Base-by-base conservation (phyloP, 768 basidiomycete species). In the Asterophora lycoperdoides region DNA sequence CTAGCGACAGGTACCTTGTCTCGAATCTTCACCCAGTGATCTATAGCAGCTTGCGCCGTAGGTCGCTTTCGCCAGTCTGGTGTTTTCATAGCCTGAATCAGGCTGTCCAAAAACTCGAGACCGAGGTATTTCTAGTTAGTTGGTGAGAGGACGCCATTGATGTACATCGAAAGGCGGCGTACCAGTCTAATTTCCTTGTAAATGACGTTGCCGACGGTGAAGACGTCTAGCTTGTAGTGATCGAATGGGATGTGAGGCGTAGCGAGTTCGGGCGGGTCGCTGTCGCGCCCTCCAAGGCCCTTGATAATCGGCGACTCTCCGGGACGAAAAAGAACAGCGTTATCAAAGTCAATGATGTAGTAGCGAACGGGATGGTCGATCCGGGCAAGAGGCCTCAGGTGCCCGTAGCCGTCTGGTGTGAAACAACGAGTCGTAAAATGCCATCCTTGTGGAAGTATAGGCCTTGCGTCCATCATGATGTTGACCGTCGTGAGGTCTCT, bases 361-460 rank as follows among this genome's bases (percentile, higher is more conserved):
- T 49, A 49, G 32, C 48, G 48, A 11, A 49, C 48, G 4, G 48
- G 48, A 23, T 49, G 34, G 28, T 49, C 41, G n/a, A 49, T 49
- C 4, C 48, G 41, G 4, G 48, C 34, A 2, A 43, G 34, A 14
- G 48, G 48, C 5, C 9, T 18, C 3, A 49, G 2, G 5, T 18
- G 0, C 4, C 36, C 41, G 7, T 18, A 13, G 26, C 48, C 35
- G 3, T 49, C 15, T 17, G 48, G 48, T 1, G n/a, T 13, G 48
- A 28, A 49, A n/a, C 28, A 29, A 18, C 1, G 1, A 5, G 17
- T 13, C 9, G 19, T 35, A 26, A 49, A 43, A 41, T 49, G 48
- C 48, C 48, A 49, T 2, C 48, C 48, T 14, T 38, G 34, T 8
- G 48, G 48, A 15, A 49, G 15, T 38, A 49, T 49, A 9, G 48